Base-by-base conservation (phyloP, 2,329 filamentous ascomycete genomes). In the Aspergillus transmontanensis region DNA sequence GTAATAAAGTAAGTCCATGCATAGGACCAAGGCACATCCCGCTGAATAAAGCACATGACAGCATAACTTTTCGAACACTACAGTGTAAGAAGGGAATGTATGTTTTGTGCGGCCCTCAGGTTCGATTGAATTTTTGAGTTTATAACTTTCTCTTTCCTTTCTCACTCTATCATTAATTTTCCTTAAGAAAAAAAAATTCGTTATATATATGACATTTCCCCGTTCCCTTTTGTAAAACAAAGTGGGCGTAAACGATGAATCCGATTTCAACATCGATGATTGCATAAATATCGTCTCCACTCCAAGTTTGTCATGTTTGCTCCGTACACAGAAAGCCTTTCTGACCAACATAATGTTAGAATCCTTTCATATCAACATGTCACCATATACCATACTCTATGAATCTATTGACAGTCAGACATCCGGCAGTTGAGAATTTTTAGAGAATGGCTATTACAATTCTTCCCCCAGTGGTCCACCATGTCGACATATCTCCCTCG, bases 391-490 rank as follows among this genome's bases (percentile, higher is more conserved):
- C 51, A 55, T 39, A 23, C 7, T 39, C 26, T 11, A 23, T 55
- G 21, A 9, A 9, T 39, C 26, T 55, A 28, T 55, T 55, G 32
- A 26, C n/a, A 55, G 21, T 23, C 51, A 39, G n/a, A 19, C 12
- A 26, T 39, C 9, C 9, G 30, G 32, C 34, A 36, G n/a, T 55
- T 36, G 23, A 19, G 21, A 23, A 6, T 39, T 28, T 34, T 54
- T 36, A 48, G 16, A 66, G 16, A 53, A 89, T 89, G 86, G 83
- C 85, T 21, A 85, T 89, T 66, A 85, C 85, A 6, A 88, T 89
- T 67, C 79, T 87, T 36, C 80, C 85, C 7, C 86, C 86, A 10
- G 75, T 80, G 41, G 71, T 73, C 56, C 74, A 78, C 59, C 69
- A 75, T 34, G 67, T 73, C 39, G 68, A 73, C 61, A 68, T 75